Percentiles rank a stretch among this genome's conserved stretches.
phyloP scores from a whole-genome alignment of 495 filamentous ascomycete genomes.

The Xylaria nigripes region DNA sequence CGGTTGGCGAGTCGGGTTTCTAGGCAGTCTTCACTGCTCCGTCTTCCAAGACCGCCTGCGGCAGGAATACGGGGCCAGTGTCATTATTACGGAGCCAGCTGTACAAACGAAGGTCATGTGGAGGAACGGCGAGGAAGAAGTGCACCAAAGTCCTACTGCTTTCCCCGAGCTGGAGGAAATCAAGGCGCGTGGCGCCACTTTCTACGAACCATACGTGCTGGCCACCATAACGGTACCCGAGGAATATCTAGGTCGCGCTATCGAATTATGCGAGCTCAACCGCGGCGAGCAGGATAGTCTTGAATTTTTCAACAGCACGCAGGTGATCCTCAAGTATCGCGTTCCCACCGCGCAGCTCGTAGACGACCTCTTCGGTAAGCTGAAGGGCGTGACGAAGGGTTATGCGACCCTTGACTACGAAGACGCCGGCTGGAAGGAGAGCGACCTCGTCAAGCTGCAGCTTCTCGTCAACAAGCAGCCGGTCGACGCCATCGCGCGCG shows the following conservation, averaged over 20 bases:
- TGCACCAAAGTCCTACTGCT: constrained; percentile 74
- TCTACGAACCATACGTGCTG: constrained; percentile 80
- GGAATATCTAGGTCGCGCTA: constrained; percentile 87
- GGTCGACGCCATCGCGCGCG: constrained; percentile 87
- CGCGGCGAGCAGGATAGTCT: constrained; percentile 78
- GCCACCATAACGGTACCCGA: constrained; percentile 88
- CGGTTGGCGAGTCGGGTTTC: constrained; percentile 87
- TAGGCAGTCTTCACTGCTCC: constrained; percentile 95
- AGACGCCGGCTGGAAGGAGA: constrained; percentile 77
- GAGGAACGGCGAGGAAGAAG: constrained; percentile 59
- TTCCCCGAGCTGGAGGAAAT: constrained; percentile 70
- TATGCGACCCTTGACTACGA: constrained; percentile 88
- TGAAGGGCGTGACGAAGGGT: constrained; percentile 75
- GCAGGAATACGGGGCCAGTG: constrained; percentile 87
- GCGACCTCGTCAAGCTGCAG: constrained; percentile 81
- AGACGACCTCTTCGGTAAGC: constrained; percentile 94
- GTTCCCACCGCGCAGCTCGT: constrained; percentile 82
- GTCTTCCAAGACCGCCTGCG: constrained; percentile 96
- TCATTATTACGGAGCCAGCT: constrained; percentile 94
- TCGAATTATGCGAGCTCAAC: constrained; percentile 88
- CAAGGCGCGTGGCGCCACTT: constrained; percentile 42
- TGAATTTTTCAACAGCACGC: constrained; percentile 85
- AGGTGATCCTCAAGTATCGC: constrained; percentile 92
- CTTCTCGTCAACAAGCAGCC: constrained; percentile 84
- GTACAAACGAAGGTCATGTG: constrained; percentile 84